Percentiles rank a stretch among this genome's conserved stretches.
Conservation (phyloP, 495 filamentous ascomycete species). For the Aspergillus wentii region DNA sequence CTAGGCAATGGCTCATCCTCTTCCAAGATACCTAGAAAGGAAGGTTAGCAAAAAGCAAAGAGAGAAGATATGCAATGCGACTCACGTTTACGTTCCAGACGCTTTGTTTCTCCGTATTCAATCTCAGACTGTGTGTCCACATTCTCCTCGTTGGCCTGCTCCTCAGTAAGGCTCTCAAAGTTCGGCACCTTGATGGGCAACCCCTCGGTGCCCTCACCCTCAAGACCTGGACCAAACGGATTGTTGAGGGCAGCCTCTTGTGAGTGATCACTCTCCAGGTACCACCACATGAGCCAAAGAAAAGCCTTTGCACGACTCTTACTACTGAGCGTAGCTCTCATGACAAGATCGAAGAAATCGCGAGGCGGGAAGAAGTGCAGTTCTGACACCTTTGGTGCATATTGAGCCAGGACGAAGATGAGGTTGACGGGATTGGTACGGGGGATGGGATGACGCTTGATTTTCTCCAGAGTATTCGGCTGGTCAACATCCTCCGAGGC, state of each 20-base stretch:
- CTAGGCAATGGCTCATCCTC: conserved; percentile 58
- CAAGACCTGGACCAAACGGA: conserved; percentile 78
- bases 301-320: conserved; percentile 82
- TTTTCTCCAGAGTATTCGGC: conserved; percentile 77
- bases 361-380: conserved; percentile 78
- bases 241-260: conserved; percentile 78
- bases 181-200: conserved; percentile 76
- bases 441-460: conserved; percentile 61
- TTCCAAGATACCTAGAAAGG: conserved; percentile 45
- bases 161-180: conserved; percentile 70
- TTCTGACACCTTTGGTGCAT: conserved; percentile 87
- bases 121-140: conserved; percentile 83
- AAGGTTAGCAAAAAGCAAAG: conserved; percentile 4
- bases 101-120: conserved; percentile 81
- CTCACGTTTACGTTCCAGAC: conserved; percentile 72
- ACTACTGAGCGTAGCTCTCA: conserved; percentile 80
- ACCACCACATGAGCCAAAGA: conserved; percentile 98
- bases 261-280: conserved; percentile 93
- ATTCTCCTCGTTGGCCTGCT: conserved; percentile 78
- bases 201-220: conserved; percentile 52
- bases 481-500: conserved; percentile 91
- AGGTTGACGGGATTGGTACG: conserved; percentile 96
- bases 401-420: conserved; percentile 90
- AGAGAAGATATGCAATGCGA: conserved; percentile 3
- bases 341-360: conserved; percentile 96